Base-by-base conservation (phyloP, 805 yeast genomes). In the Kazachstania bromeliacearum region DNA sequence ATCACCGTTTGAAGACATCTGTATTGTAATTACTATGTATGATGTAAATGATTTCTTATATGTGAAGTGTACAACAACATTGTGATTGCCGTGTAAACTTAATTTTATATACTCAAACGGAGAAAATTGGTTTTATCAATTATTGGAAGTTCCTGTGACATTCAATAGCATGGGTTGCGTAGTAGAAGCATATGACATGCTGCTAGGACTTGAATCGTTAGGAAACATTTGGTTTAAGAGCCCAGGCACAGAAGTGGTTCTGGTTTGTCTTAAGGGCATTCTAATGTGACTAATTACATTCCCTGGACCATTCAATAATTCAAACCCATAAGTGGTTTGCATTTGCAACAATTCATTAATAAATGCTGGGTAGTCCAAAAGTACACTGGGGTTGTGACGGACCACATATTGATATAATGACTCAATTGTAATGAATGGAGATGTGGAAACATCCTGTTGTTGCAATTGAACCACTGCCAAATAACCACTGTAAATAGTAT, bases 281-380 rank as follows among this genome's bases (percentile, higher is more conserved):
- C 45, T 46, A 6, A 48, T 52, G 35, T 53, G 58, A 1, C 55
- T 43, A 8, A 53, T 41, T 1, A 42, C 27, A 14, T 60, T 59
- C 2, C 41, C 36, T 1, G 41, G 36, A 23, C 46, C 40, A 5
- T 44, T 42, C 17, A 51, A 15, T 4, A 55, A 23, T 18, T 54
- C 56, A 24, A 51, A 45, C 16, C 43, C 45, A 29, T 51, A 44
- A 7, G 40, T 23, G 6, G 27, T 33, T 15, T 47, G 45, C 52
- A 57, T 47, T 15, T 31, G 33, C 8, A 49, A 21, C 17, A 57
- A 29, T 18, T 41, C 45, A 21, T 42, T 41, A n/a, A 50, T 31
- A 28, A 53, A 55, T 3, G 44, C 28, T 6, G 45, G 26, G 31
- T 49, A 51, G 21, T 47, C 51, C 10, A 46, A 6, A 13, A 13